phyloP scores from a whole-genome alignment of 2,329 filamentous ascomycete species.

The Gyromitra esculenta region DNA sequence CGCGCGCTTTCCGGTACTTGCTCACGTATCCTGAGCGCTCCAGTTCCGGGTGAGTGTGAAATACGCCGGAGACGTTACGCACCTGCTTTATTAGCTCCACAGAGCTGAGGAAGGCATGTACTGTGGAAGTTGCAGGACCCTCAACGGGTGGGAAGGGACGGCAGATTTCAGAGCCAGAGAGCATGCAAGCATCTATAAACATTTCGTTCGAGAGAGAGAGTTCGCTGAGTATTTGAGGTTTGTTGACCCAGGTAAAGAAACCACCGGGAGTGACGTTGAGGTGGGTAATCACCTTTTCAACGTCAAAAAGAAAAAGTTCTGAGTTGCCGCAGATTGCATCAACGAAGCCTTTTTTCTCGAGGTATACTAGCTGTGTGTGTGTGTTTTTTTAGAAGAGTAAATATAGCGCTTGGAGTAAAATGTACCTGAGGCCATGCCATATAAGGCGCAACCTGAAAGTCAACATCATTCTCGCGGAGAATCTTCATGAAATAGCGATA shows the following conservation, averaged over 20 bases:
- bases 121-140: slow-evolving; percentile 66
- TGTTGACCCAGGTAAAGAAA: slow-evolving; percentile 71
- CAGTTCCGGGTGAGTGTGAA: slow-evolving; percentile 79
- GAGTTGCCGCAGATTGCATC: slow-evolving; percentile 58
- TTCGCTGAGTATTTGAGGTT: slow-evolving; percentile 74
- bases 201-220: slow-evolving; percentile 74
- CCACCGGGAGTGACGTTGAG: slow-evolving; percentile 74
- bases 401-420: not conserved
- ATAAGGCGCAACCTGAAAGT: slow-evolving; percentile 58
- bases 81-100: slow-evolving; percentile 75
- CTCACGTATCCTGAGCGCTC: slow-evolving; percentile 80
- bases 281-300: slow-evolving; percentile 59
- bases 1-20: slow-evolving; percentile 84
- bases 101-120: slow-evolving; percentile 73
- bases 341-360: slow-evolving; percentile 58
- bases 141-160: slow-evolving; percentile 80
- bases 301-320: slow-evolving; percentile 58
- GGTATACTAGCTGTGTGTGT: slow-evolving; percentile 55
- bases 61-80: slow-evolving; percentile 77
- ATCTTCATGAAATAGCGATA: slow-evolving; percentile 57
- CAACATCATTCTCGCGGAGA: slow-evolving; percentile 56
- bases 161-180: slow-evolving; percentile 83
- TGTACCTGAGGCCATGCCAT: slow-evolving; percentile 57
- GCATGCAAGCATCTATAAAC: slow-evolving; percentile 83
- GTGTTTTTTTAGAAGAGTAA: slow-evolving; percentile 22